Percentiles rank a stretch among this genome's conserved stretches.
Evolutionary conservation across 257 asterid genomes (phyloP).

Genomic region (Plantago major): DNA sequence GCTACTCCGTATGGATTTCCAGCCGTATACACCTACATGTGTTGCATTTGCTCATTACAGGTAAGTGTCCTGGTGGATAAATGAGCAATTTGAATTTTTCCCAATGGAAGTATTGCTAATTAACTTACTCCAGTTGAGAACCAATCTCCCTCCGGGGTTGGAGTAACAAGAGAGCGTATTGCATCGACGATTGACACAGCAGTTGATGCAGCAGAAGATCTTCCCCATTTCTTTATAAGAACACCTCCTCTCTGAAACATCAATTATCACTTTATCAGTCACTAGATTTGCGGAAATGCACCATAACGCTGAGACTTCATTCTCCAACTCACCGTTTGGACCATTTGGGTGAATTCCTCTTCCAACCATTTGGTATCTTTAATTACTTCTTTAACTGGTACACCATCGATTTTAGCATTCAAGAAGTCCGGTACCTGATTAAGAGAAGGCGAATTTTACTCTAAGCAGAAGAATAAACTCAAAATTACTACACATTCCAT

Average conservation of each 20-base stretch:
- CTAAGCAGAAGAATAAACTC: not conserved
- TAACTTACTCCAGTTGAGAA: slow-evolving; percentile 84
- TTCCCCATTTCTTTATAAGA: slow-evolving; percentile 95
- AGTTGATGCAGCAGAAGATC: slow-evolving; percentile 99
- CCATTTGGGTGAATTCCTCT: slow-evolving; percentile 82
- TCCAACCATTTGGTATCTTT: slow-evolving; percentile 85
- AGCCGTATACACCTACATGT: slow-evolving; percentile 55
- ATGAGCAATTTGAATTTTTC: too few relatives aligned
- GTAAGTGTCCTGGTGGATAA: too few relatives aligned
- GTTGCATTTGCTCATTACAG: not conserved
- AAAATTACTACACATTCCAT: not conserved
- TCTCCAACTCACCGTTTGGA: slow-evolving; percentile 65
- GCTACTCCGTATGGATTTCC: slow-evolving; percentile 93
- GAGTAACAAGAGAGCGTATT: slow-evolving; percentile 82
- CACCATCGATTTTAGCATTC: slow-evolving; percentile 77
- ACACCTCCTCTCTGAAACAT: slow-evolving; percentile 87
- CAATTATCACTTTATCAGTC: slow-evolving; percentile 8
- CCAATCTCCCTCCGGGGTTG: slow-evolving; percentile 96
- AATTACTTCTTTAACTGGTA: slow-evolving; percentile 80
- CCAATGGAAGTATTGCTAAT: not conserved
- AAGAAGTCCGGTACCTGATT: slow-evolving; percentile 89
- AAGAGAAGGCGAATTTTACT: not conserved
- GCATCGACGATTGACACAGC: slow-evolving; percentile 86
- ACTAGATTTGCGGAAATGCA: not conserved
- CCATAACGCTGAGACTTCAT: slow-evolving; percentile 2